A percentile compares a stretch with the other conserved stretches of the same genome.
These are phyloP conservation scores for Theobroma grandiflorum DNA, from an alignment of 441 rosid species.

Conservation along the genomic window DNA sequence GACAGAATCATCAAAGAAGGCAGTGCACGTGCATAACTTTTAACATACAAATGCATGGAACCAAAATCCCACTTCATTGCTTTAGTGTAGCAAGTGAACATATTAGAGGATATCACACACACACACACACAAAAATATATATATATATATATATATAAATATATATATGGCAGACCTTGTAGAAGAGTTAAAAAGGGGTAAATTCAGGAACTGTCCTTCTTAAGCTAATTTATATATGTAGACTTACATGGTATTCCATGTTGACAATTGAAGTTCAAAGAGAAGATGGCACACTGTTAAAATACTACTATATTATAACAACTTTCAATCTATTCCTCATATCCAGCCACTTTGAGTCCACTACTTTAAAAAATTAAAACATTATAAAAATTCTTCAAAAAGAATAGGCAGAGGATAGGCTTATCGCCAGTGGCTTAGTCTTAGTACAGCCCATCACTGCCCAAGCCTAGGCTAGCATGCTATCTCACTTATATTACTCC, in stretches of 20 bases:
- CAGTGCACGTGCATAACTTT: neutral
- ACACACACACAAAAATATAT: no score
- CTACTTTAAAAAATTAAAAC: neutral
- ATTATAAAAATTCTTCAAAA: neutral
- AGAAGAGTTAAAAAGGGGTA: neutral
- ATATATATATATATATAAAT: neutral
- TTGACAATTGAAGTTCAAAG: constrained; percentile 16
- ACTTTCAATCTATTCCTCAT: neutral
- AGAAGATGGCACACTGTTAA: neutral
- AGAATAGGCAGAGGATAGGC: neutral
- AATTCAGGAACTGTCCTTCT: neutral
- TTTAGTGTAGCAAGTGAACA: neutral
- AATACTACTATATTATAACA: neutral
- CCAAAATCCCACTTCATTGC: neutral
- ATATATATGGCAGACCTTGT: neutral
- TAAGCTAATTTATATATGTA: neutral
- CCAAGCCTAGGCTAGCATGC: neutral
- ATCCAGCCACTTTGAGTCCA: neutral
- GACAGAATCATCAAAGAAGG: constrained; percentile 5
- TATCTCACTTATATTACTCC: neutral
- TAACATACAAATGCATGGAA: neutral
- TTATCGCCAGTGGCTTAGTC: neutral
- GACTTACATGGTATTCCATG: neutral
- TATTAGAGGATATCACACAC: neutral
- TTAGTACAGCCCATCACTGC: constrained; percentile 8